Base-by-base conservation (phyloP, 345 rosid species). In the Syzygium aqueum region DNA sequence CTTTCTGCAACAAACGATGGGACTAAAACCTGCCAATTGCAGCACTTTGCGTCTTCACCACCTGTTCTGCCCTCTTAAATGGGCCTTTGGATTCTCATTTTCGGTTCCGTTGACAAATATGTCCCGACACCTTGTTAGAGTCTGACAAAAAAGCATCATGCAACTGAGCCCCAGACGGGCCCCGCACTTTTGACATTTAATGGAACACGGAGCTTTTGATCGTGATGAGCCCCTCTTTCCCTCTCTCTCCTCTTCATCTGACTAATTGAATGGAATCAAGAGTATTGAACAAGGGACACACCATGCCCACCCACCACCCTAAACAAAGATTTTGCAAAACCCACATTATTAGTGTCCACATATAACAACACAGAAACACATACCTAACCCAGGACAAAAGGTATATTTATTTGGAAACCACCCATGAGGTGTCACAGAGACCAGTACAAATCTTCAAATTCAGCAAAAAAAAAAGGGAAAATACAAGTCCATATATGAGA, bases 401-500 rank as follows among this genome's bases (percentile, higher is more conserved):
- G 85, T 50, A 50, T 83, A 49, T 52, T 83, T 83, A 83, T 83
- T 49, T 25, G 85, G 23, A 83, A 27, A 83, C 37, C 46, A 83
- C 53, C 85, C 85, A 50, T 16, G 56, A 83, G 85, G 13, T 37
- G 82, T 73, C 82, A 19, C 82, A 37, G 82, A 53, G n/a, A 52
- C n/a, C 63, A 51, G 85, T 85, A 21, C 87, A 85, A n/a, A 61
- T 56, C 25, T 37, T 56, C 77, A 63, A 85, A 61, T 85, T 30
- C 77, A 59, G 53, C 87, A 27, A 56, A 63, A 63, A 56, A 43
- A 2, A 37, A 56, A 28, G 0, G 54, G 43, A 85, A 61, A 61
- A 67, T 21, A 37, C 50, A 82, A 82, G 87, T 25, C 87, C 61
- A 85, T 56, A 88, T 86, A 87, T 87, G 86, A 86, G 87, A 86